phyloP scores from a whole-genome alignment of 345 rosid genomes.

The Eucalyptus viminalis region DNA sequence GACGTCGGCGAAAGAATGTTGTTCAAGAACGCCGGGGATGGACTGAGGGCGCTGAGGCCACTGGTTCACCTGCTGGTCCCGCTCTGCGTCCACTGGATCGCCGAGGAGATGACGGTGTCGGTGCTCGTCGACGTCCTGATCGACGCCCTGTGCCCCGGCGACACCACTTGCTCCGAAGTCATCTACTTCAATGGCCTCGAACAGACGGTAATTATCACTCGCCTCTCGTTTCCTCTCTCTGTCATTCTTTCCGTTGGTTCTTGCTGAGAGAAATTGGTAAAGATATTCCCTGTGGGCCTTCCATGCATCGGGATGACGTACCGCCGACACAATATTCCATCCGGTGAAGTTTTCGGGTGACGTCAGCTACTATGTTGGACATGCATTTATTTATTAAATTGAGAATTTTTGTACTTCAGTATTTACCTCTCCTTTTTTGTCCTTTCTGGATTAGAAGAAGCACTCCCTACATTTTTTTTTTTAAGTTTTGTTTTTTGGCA shows the following conservation, averaged over 20 bases:
- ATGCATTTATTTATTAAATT: neutral
- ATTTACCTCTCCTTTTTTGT: neutral
- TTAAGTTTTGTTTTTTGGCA: neutral
- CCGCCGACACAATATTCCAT: neutral
- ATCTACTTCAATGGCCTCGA: slow-evolving; percentile 43
- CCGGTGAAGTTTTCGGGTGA: neutral
- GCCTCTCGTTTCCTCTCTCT: neutral
- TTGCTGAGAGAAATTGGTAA: neutral
- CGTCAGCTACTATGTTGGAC: neutral
- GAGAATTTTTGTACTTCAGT: neutral
- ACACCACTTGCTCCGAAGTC: slow-evolving; percentile 30
- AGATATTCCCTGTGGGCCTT: neutral
- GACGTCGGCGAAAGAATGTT: neutral
- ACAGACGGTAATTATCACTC: slow-evolving; percentile 17
- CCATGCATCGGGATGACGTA: no score
- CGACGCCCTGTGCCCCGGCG: slow-evolving; percentile 32
- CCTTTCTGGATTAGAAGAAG: neutral
- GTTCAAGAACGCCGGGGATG: neutral
- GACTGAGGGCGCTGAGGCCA: slow-evolving; percentile 26
- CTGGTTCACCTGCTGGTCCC: slow-evolving; percentile 32
- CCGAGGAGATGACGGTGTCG: slow-evolving; percentile 48
- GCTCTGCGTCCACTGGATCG: slow-evolving; percentile 36
- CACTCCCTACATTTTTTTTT: neutral
- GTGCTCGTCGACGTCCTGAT: slow-evolving; percentile 43
- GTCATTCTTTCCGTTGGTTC: neutral